Conservation (phyloP, 306 rosid species). For the Castanea sativa region DNA sequence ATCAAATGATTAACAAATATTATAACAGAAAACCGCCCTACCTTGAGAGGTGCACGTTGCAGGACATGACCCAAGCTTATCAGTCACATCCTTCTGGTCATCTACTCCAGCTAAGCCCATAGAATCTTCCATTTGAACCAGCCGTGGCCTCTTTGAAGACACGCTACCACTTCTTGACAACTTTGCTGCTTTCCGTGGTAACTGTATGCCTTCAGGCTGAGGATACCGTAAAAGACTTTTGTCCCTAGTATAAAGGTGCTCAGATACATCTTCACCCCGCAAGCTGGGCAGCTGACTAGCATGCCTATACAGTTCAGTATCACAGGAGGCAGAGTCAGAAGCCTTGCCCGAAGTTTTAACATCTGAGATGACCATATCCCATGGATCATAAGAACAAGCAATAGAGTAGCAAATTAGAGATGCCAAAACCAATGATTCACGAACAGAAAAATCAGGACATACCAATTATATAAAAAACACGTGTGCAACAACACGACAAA, state of each 20-base stretch:
- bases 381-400: constrained; percentile 18
- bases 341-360: constrained; percentile 39
- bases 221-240: constrained; percentile 45
- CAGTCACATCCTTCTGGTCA: constrained; percentile 48
- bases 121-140: constrained; percentile 51
- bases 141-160: constrained; percentile 59
- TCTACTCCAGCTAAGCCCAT: constrained; percentile 36
- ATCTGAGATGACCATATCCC: constrained; percentile 42
- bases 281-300: constrained; percentile 34
- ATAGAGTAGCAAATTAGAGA: not conserved
- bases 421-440: not conserved
- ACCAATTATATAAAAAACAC: not conserved
- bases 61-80: constrained; percentile 50
- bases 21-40: constrained; percentile 16
- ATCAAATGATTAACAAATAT: not conserved
- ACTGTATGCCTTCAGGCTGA: constrained; percentile 37
- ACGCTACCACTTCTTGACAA: constrained; percentile 44
- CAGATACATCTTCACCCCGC: constrained; percentile 40
- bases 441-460: constrained; percentile 1
- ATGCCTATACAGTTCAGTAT: constrained; percentile 41
- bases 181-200: constrained; percentile 58
- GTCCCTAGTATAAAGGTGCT: constrained; percentile 27
- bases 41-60: constrained; percentile 59
- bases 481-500: not conserved
- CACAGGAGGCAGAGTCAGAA: constrained; percentile 38